Evolutionary conservation across 805 yeast species (phyloP), one percentile per base, ranked within the genome.

Genomic region (Wickerhamomyces mucosus): DNA sequence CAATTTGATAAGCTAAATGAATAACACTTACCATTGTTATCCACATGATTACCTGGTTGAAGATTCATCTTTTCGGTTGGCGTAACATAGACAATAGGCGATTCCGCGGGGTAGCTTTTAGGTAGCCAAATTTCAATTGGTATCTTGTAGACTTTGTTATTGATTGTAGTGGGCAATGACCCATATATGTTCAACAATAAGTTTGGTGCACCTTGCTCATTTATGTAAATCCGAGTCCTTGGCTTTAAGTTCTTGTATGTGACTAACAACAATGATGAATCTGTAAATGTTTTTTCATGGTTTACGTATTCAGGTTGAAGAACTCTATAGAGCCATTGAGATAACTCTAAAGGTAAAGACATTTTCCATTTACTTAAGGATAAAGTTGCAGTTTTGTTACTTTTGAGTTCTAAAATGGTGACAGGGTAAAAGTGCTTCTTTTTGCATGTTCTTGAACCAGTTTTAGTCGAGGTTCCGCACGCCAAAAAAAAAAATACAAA

Each of bases 61-160:
- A 78, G 50, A 21, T 62, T 50, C 56, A 63, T 50, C 18, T 55
- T 47, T 21, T 58, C 59, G n/a, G 74, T 65, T 3, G 78, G 75
- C 15, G 67, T 63, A 10, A 86, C 70, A 46, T 63, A 79, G 1
- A 74, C 67, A n/a, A 73, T 44, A 0, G 96, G 96, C 1, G 78
- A 65, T 4, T 57, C 61, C 13, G 46, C 42, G 0, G 96, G 95
- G 42, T 81, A 86, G 17, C 63, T 60, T 18, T 67, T 64, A 0
- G 94, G 94, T 5, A 88, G 46, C 94, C 95, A 85, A 5, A 86
- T 52, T 32, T 74, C 75, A 10, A 85, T 45, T 0, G 86, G 88
- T n/a, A 71, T 55, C n/a, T 59, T 54, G 39, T 64, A 59, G 0
- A 46, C 43, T 0, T 44, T 35, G 2, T 51, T 50, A 11, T 42